Base-by-base conservation (phyloP, 805 yeast species). In the Torulaspora indica region DNA sequence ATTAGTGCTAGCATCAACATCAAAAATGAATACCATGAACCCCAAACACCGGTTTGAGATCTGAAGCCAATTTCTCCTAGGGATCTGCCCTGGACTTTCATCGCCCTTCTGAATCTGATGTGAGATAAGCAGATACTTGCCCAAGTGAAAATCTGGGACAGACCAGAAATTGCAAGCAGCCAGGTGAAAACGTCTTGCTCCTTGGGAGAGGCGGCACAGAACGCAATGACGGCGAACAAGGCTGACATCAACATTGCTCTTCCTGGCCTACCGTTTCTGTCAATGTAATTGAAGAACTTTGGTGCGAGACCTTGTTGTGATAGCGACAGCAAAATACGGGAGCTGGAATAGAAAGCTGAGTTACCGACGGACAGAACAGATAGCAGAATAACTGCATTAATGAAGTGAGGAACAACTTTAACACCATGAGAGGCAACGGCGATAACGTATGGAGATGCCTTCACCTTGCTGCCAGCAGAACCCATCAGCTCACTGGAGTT, bases 361-460 rank as follows among this genome's bases (percentile, higher is more conserved):
- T 80, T 74, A 37, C 78, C 84, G 38, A 73, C 75, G 14, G 78
- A 74, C 28, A 72, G 60, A 22, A 84, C 82, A 5, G 86, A 80
- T 2, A 82, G 68, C 54, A 82, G 68, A 53, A 82, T 78, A 17
- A 74, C 80, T 3, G 82, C 83, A 52, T 82, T 82, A 52, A 82
- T 72, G 50, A 81, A 75, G 57, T 79, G 82, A 52, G 81, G 76
- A 38, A 80, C 70, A 5, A 76, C 81, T 18, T 67, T 72, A 37
- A 78, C 74, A 39, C 83, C 81, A 62, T 71, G 63, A 66, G 72
- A 41, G 29, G 74, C 69, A 46, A 82, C 74, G 25, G 90, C 88
- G 63, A 84, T 76, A 55, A 83, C 90, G 58, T 82, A 83, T 29
- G 91, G 91, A 14, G 90, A 83, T 15, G 85, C 82, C 27, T 64